Percentiles rank a stretch among this genome's conserved stretches.
Conservation (phyloP, 2,329 filamentous ascomycete species). For the Cercospora berteroae region DNA sequence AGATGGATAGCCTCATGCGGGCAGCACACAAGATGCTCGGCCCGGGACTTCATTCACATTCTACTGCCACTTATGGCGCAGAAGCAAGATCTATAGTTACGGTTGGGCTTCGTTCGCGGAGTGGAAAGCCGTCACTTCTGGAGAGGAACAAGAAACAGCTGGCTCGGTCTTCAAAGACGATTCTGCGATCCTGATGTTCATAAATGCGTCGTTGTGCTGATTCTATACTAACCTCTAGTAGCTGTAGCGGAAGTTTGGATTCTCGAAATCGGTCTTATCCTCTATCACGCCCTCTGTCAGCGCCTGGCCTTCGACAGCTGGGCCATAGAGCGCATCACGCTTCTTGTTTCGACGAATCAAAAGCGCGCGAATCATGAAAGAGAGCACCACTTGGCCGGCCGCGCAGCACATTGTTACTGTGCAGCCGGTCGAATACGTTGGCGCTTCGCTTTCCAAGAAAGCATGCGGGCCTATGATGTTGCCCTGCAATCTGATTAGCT, state of each 20-base stretch:
- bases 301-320: constrained; percentile 20
- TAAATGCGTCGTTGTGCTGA: background rate
- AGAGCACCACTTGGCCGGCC: constrained; percentile 43
- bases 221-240: constrained; percentile 18
- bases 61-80: background rate
- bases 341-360: constrained; percentile 43
- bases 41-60: background rate
- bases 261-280: constrained; percentile 45
- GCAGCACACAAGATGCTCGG: background rate
- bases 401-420: constrained; percentile 52
- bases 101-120: background rate
- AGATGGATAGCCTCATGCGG: background rate
- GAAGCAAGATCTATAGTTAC: background rate
- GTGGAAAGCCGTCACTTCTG: background rate
- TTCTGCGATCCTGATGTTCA: background rate
- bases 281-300: constrained; percentile 28
- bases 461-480: constrained; percentile 51
- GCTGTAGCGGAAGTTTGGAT: constrained; percentile 30
- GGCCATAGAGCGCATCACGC: constrained; percentile 36
- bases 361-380: constrained; percentile 39
- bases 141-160: background rate
- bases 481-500: constrained; percentile 38
- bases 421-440: constrained; percentile 53
- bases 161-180: background rate
- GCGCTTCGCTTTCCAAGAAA: constrained; percentile 47